Evolutionary conservation across 2,329 filamentous ascomycete genomes (phyloP).

Genomic region (Aspergillus carbonarius): DNA sequence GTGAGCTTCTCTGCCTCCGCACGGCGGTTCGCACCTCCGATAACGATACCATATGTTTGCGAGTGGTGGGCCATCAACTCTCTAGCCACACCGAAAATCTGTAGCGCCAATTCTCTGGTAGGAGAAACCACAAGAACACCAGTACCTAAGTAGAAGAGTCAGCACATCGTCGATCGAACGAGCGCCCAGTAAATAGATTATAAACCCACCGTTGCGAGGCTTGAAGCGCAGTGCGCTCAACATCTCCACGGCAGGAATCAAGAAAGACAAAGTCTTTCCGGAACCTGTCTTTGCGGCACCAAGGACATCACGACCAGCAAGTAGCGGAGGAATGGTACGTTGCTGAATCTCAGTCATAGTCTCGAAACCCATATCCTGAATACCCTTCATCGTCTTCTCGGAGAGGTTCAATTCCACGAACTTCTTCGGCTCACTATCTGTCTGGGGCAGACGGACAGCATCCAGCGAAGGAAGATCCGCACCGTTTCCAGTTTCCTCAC

Average conservation of each 20-base stretch:
- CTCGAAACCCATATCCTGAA: constrained; percentile 87
- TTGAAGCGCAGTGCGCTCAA: constrained; percentile 88
- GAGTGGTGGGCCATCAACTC: constrained; percentile 92
- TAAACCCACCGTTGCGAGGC: constrained; percentile 69
- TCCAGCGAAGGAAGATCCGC: constrained; percentile 54
- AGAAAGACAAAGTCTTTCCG: constrained; percentile 91
- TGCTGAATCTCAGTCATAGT: constrained; percentile 95
- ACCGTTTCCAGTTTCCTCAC: constrained; percentile 30
- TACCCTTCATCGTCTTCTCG: constrained; percentile 83
- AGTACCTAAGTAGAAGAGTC: constrained; percentile 51
- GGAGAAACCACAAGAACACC: constrained; percentile 92
- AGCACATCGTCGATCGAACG: constrained; percentile 3
- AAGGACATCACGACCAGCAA: constrained; percentile 88
- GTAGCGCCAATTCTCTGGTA: constrained; percentile 87
- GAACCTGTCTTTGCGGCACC: constrained; percentile 95
- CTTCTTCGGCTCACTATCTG: constrained; percentile 63
- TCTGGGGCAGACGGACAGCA: constrained; percentile 55
- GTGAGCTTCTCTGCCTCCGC: constrained; percentile 91
- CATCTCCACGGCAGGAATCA: constrained; percentile 94
- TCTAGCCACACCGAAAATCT: constrained; percentile 92
- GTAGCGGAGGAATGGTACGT: constrained; percentile 78
- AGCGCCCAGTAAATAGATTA: neutral
- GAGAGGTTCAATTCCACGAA: constrained; percentile 84
- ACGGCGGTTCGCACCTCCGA: constrained; percentile 86
- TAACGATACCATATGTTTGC: constrained; percentile 94